phyloP scores from a whole-genome alignment of 2,329 filamentous ascomycete genomes.

The Xylariaceae sp. region DNA sequence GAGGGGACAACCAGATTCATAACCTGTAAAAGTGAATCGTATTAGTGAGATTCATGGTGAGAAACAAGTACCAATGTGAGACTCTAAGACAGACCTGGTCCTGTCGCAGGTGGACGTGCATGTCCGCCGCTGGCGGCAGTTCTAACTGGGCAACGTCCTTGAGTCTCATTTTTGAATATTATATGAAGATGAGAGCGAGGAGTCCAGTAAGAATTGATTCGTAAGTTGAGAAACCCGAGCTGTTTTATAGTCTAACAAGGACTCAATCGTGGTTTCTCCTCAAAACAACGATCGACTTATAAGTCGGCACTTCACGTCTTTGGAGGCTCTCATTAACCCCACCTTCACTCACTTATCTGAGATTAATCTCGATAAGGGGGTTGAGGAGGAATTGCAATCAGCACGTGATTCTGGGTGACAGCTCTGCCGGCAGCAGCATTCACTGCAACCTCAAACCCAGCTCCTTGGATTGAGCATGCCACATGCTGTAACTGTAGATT shows the following conservation, averaged over 20 bases:
- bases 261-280: not conserved
- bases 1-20: conserved; percentile 52
- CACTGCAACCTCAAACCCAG: not conserved
- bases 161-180: conserved; percentile 32
- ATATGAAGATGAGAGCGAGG: not conserved
- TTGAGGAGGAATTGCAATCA: not conserved
- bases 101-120: conserved; percentile 68
- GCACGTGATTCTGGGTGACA: not conserved
- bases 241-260: not conserved
- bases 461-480: not conserved
- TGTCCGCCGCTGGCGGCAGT: conserved; percentile 61
- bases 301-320: not conserved
- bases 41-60: not conserved
- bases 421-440: too few relatives aligned
- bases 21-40: conserved; percentile 34
- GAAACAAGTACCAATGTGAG: not conserved
- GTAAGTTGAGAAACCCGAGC: not conserved
- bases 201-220: not conserved
- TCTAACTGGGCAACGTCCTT: conserved; percentile 38
- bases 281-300: not conserved
- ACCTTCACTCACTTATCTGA: not conserved
- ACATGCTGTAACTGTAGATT: too few relatives aligned
- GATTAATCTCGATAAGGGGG: not conserved
- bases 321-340: not conserved
- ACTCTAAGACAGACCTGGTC: conserved; percentile 37